Percentiles rank a stretch among this genome's conserved stretches.
Evolutionary conservation across 345 rosid species (phyloP).

Genomic region (Citrus medica): DNA sequence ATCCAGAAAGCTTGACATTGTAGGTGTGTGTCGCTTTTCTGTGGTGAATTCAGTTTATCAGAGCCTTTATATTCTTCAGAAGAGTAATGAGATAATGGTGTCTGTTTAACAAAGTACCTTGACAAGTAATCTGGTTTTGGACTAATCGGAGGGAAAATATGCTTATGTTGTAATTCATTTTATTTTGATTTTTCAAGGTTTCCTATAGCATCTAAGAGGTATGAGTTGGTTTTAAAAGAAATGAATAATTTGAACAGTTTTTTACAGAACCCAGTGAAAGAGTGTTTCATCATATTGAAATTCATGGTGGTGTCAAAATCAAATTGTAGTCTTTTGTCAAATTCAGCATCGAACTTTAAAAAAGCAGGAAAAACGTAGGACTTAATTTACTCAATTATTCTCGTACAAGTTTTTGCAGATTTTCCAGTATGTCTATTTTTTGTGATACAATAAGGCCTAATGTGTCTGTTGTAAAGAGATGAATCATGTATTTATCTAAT

Average conservation of each 20-base stretch:
- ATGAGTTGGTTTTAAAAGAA: conserved; percentile 6
- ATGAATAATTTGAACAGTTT: conserved; percentile 16
- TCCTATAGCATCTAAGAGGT: not conserved
- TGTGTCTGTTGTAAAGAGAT: no score
- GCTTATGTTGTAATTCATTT: conserved; percentile 18
- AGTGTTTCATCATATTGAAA: not conserved
- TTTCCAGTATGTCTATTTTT: no score
- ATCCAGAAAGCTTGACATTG: conserved; percentile 80
- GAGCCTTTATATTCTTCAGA: not conserved
- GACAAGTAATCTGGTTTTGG: conserved; percentile 20
- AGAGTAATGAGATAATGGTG: conserved; percentile 3
- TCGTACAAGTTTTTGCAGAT: no score
- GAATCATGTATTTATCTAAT: no score
- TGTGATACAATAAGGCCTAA: no score
- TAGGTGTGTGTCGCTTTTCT: conserved; percentile 27
- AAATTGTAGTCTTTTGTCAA: not conserved
- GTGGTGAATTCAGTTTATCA: not conserved
- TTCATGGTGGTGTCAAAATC: not conserved
- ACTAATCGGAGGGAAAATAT: not conserved
- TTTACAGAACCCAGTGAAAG: conserved; percentile 8
- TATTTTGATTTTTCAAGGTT: conserved; percentile 8
- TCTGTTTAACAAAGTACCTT: conserved; percentile 6
- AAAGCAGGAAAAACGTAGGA: not conserved
- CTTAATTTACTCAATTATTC: not conserved
- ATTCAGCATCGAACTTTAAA: not conserved